Evolutionary conservation across 306 rosid genomes (phyloP).

Genomic region (Vicia villosa): DNA sequence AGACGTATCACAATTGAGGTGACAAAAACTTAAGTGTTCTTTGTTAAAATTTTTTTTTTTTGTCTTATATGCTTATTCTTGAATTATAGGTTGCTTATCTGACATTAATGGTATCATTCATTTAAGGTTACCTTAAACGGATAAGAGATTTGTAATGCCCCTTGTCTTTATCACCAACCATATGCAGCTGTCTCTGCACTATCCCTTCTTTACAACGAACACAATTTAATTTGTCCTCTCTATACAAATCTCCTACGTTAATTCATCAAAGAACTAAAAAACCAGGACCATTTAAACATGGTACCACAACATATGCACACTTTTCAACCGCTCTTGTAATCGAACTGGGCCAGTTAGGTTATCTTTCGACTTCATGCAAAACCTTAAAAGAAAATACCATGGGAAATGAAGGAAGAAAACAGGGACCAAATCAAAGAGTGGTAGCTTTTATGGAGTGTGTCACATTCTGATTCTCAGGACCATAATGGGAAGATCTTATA

Average conservation of each 20-base stretch:
- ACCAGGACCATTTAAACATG: conserved; percentile 12
- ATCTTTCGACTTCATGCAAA: conserved; percentile 10
- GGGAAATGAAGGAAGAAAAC: conserved; percentile 37
- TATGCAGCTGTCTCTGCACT: not conserved
- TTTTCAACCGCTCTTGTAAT: not conserved
- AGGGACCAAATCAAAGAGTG: conserved; percentile 65
- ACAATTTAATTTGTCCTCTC: not conserved
- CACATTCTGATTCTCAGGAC: conserved; percentile 40
- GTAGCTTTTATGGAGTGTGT: conserved; percentile 30
- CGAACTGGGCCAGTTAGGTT: conserved; percentile 29
- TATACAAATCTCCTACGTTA: not conserved
- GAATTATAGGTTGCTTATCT: too few species aligned
- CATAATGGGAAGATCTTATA: conserved; percentile 32
- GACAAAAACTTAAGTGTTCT: too few species aligned
- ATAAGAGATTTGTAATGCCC: not conserved
- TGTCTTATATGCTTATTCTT: too few species aligned
- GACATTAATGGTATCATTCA: too few species aligned
- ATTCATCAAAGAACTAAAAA: conserved; percentile 5
- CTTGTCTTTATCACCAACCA: not conserved
- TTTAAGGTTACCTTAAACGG: not conserved
- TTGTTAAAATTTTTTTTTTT: too few species aligned
- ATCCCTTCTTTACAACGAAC: not conserved
- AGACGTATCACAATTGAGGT: too few species aligned
- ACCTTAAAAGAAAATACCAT: conserved; percentile 23
- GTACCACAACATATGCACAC: conserved; percentile 13